phyloP scores from a whole-genome alignment of 2,329 filamentous ascomycete species.

The Colletotrichum sp. region DNA sequence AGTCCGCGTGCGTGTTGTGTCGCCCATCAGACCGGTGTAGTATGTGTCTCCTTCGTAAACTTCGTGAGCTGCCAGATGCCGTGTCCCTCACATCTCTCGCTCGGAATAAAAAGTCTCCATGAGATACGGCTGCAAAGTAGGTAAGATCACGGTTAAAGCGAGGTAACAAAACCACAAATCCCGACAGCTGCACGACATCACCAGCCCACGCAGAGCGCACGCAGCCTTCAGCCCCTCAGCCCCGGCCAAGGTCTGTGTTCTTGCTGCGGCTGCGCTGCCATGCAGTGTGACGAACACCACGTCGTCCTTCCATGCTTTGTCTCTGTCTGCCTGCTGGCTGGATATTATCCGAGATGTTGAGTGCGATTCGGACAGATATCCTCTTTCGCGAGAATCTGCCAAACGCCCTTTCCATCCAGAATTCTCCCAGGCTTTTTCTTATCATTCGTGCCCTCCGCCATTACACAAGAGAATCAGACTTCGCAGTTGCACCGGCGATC shows the following conservation, averaged over 20 bases:
- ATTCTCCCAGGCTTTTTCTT: neutral
- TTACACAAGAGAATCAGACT: neutral
- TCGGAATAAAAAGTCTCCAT: neutral
- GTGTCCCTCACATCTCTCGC: neutral
- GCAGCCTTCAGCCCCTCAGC: neutral
- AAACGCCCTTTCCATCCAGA: neutral
- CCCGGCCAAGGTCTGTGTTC: neutral
- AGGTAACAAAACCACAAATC: neutral
- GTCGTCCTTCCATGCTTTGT: neutral
- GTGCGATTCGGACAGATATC: neutral
- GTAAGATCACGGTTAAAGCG: neutral
- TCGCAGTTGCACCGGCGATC: neutral
- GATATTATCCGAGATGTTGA: neutral
- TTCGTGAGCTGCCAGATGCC: neutral
- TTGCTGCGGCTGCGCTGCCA: neutral
- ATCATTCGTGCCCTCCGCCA: neutral
- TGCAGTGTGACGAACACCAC: slow-evolving; percentile 5
- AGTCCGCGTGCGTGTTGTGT: neutral
- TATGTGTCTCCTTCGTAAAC: neutral
- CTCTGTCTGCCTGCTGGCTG: neutral
- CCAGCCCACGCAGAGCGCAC: neutral
- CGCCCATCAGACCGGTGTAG: neutral
- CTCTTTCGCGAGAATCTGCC: neutral
- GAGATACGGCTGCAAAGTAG: neutral
- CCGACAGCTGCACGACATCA: slow-evolving; percentile 13